These are phyloP conservation scores for Fusarium chuoi DNA, from an alignment of 2,329 filamentous ascomycete genomes.

Conservation along the genomic window DNA sequence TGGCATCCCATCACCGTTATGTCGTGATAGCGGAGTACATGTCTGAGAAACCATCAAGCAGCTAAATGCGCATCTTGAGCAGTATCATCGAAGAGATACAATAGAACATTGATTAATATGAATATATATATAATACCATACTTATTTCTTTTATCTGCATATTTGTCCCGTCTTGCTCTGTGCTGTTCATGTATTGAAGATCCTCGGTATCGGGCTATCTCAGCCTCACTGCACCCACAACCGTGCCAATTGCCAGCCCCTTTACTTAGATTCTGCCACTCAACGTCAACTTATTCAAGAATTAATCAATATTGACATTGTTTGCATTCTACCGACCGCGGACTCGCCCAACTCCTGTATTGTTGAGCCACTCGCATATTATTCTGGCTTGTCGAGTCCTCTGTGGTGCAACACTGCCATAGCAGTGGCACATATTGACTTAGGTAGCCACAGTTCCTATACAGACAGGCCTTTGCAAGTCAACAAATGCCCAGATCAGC, in stretches of 20 bases:
- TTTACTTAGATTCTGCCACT: slow-evolving; percentile 26
- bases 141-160: neutral
- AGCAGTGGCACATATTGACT: neutral
- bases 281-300: neutral
- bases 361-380: neutral
- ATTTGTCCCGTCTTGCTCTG: neutral
- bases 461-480: slow-evolving; percentile 3
- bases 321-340: neutral
- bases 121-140: neutral
- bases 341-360: neutral
- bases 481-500: slow-evolving; percentile 13
- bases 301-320: neutral
- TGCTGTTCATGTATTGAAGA: too few species aligned
- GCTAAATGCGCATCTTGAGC: slow-evolving; percentile 1
- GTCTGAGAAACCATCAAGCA: neutral
- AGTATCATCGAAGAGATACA: neutral
- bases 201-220: slow-evolving; percentile 39
- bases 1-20: slow-evolving; percentile 36
- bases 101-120: slow-evolving; percentile 22
- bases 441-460: neutral
- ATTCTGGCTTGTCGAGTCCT: neutral
- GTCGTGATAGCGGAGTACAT: slow-evolving; percentile 44
- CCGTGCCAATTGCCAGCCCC: slow-evolving; percentile 36
- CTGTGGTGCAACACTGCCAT: neutral
- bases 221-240: slow-evolving; percentile 33